These are phyloP conservation scores for Polytrichum formosum DNA, from an alignment of 225 moss, liverwort and hornwort species.

Conservation along the genomic window DNA sequence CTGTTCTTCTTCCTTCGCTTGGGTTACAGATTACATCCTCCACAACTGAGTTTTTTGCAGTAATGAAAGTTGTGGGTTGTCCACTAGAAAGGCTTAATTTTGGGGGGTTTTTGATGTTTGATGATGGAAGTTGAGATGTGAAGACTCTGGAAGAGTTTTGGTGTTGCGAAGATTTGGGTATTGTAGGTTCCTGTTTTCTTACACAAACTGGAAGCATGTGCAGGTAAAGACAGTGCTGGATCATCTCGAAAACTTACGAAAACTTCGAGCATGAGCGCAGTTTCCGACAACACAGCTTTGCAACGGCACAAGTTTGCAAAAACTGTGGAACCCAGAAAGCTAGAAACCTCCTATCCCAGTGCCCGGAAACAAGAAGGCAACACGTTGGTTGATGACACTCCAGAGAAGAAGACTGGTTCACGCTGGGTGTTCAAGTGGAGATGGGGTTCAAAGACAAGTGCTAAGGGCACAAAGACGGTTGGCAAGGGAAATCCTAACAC, in stretches of 20 bases:
- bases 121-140: no score
- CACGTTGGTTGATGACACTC: slow-evolving; percentile 7
- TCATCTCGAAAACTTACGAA: slow-evolving; percentile 14
- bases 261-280: slow-evolving; percentile 18
- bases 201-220: not conserved
- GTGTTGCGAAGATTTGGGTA: not conserved
- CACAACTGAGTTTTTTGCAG: no score
- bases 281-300: slow-evolving; percentile 5
- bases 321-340: slow-evolving; percentile 20
- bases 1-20: not conserved
- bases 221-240: slow-evolving; percentile 24
- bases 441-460: slow-evolving; percentile 30
- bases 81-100: no score
- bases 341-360: slow-evolving; percentile 15
- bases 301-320: slow-evolving; percentile 13
- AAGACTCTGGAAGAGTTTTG: no score
- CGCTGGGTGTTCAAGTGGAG: slow-evolving; percentile 59
- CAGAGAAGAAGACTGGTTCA: slow-evolving; percentile 21
- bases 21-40: not conserved
- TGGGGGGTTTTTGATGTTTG: no score
- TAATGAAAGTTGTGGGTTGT: no score
- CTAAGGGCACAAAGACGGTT: slow-evolving; percentile 15
- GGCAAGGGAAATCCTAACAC: slow-evolving; percentile 4
- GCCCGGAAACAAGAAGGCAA: slow-evolving; percentile 17
- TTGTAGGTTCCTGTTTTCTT: not conserved